Evolutionary conservation across 805 yeast genomes (phyloP).

Genomic region (Yarrowia divulgata): DNA sequence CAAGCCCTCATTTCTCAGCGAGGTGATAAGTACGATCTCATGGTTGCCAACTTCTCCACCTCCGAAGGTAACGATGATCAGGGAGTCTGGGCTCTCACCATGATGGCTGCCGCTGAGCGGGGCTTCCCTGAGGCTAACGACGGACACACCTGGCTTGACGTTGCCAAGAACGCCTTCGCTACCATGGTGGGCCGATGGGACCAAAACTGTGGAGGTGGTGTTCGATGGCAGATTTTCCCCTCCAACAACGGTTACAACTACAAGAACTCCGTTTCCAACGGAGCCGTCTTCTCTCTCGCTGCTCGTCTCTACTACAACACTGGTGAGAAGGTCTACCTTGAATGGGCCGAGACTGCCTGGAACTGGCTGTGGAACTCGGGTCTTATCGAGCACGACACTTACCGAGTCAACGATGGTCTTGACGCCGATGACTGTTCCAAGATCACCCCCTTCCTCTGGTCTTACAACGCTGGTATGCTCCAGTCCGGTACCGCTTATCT

Average conservation of each 20-base stretch:
- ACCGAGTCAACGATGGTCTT: constrained; percentile 75
- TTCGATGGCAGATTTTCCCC: constrained; percentile 90
- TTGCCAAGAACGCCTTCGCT: constrained; percentile 85
- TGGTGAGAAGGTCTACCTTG: constrained; percentile 68
- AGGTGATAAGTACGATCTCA: constrained; percentile 68
- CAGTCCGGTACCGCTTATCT: constrained; percentile 73
- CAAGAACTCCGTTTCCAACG: constrained; percentile 83
- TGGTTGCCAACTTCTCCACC: constrained; percentile 80
- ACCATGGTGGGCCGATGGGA: constrained; percentile 88
- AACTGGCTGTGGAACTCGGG: constrained; percentile 68
- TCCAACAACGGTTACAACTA: constrained; percentile 89
- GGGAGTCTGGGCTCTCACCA: constrained; percentile 91
- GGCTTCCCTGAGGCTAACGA: constrained; percentile 77
- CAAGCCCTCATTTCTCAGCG: constrained; percentile 71
- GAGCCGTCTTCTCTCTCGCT: constrained; percentile 78
- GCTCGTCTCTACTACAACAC: constrained; percentile 86
- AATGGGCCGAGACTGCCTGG: constrained; percentile 73
- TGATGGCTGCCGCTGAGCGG: constrained; percentile 82
- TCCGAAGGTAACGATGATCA: constrained; percentile 95
- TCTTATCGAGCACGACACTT: constrained; percentile 54
- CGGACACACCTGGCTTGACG: constrained; percentile 74
- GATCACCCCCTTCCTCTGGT: constrained; percentile 67
- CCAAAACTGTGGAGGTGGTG: constrained; percentile 71
- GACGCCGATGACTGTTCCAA: constrained; percentile 59
- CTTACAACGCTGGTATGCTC: constrained; percentile 75